Conservation (phyloP, 2,329 filamentous ascomycete genomes). For the Fragosphaeria purpurea region DNA sequence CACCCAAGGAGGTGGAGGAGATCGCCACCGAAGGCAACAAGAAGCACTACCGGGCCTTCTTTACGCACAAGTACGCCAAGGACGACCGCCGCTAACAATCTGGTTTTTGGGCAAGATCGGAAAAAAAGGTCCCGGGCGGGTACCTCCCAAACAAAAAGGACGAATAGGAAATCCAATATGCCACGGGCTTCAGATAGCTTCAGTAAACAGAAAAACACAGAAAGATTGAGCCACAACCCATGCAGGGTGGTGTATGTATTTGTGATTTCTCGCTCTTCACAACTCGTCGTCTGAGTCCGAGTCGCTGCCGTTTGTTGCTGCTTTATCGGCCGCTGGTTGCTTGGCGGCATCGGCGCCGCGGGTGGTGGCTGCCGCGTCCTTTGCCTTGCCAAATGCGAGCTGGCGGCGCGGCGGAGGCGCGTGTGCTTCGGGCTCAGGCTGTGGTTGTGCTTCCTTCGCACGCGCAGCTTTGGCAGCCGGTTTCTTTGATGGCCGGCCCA, state of each 20-base stretch:
- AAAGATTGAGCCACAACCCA: neutral
- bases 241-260: too few relatives aligned
- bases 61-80: slow-evolving; percentile 39
- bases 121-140: neutral
- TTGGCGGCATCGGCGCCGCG: slow-evolving; percentile 7
- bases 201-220: neutral
- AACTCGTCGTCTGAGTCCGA: slow-evolving; percentile 49
- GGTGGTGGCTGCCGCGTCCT: slow-evolving; percentile 1
- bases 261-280: slow-evolving; percentile 19
- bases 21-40: slow-evolving; percentile 45
- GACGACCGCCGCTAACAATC: slow-evolving; percentile 31
- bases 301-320: slow-evolving; percentile 25
- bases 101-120: too few relatives aligned
- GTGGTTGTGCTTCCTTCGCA: slow-evolving; percentile 12
- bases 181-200: neutral
- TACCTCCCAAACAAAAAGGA: neutral
- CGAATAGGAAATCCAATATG: too few relatives aligned
- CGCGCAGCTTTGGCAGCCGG: too few relatives aligned
- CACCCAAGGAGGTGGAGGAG: slow-evolving; percentile 45
- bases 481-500: neutral
- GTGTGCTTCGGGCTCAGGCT: slow-evolving; percentile 8
- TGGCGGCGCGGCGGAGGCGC: slow-evolving; percentile 19
- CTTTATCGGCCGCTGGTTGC: slow-evolving; percentile 8
- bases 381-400: slow-evolving; percentile 10
- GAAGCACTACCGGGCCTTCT: slow-evolving; percentile 54